These are phyloP conservation scores for Heterobasidion irregulare DNA, from an alignment of 1,284 basidiomycete genomes.

Conservation along the genomic window DNA sequence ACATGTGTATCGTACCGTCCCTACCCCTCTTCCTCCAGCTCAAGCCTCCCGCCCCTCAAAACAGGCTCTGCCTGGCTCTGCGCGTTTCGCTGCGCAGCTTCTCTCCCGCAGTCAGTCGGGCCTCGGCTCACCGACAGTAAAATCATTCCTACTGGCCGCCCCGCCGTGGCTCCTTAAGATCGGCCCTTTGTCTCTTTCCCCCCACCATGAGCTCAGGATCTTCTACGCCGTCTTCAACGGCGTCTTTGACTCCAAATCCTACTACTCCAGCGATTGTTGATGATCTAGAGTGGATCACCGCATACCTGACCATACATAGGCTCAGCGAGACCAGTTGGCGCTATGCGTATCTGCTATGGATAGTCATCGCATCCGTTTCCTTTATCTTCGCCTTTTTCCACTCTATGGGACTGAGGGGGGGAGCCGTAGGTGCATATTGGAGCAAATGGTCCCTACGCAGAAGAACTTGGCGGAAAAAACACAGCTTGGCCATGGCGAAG, in stretches of 20 bases:
- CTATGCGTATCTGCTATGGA: constrained; percentile 50
- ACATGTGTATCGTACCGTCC: no score
- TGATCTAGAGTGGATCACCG: constrained; percentile 44
- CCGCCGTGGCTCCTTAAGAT: no score
- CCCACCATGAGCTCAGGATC: not conserved
- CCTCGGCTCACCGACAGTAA: no score
- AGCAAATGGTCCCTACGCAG: constrained; percentile 46
- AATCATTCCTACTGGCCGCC: no score
- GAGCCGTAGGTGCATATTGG: constrained; percentile 40
- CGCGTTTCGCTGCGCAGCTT: no score
- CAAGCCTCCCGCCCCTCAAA: no score
- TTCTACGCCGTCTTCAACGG: not conserved
- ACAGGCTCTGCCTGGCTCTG: no score
- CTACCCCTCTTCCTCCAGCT: no score
- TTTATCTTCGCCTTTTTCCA: constrained; percentile 31
- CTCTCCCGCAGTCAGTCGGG: no score
- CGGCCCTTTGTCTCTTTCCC: not conserved
- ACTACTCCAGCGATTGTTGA: constrained; percentile 36
- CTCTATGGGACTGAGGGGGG: constrained; percentile 30
- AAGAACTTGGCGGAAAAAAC: constrained; percentile 39
- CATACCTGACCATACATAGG: constrained; percentile 45
- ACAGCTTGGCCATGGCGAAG: constrained; percentile 22
- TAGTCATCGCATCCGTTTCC: constrained; percentile 34
- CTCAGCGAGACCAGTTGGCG: constrained; percentile 41
- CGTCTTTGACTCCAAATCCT: constrained; percentile 25